Evolutionary conservation across 768 basidiomycete genomes (phyloP).

Genomic region (Dictyophora rubrovolvata): DNA sequence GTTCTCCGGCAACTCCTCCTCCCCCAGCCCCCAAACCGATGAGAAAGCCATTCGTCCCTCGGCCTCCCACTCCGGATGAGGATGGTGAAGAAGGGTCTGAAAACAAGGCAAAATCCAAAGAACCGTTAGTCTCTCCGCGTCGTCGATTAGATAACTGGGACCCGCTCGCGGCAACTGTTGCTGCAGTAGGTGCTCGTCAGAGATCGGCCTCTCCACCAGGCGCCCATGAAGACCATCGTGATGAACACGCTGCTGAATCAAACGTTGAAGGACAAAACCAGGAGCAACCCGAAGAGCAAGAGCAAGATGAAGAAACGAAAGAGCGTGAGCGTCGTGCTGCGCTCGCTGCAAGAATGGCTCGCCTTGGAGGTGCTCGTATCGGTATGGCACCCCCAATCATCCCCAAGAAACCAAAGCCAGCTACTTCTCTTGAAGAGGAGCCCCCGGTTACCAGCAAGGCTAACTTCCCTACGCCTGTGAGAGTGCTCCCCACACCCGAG

Average conservation of each 20-base stretch:
- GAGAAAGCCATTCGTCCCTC: slow-evolving; percentile 70
- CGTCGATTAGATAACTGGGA: background rate
- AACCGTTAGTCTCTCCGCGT: slow-evolving; percentile 4
- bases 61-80: slow-evolving; percentile 23
- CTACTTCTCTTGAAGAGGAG: background rate
- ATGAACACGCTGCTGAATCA: slow-evolving; percentile 9
- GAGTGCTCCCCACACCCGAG: background rate
- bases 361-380: slow-evolving; percentile 74
- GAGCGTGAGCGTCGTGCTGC: slow-evolving; percentile 74
- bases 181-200: background rate
- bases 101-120: slow-evolving; percentile 1
- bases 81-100: slow-evolving; percentile 11
- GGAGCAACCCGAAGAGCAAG: slow-evolving; percentile 9
- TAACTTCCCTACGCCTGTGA: background rate
- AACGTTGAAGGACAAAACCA: slow-evolving; percentile 34
- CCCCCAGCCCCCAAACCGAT: slow-evolving; percentile 56
- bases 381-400: slow-evolving; percentile 66
- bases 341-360: slow-evolving; percentile 88
- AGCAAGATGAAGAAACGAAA: slow-evolving; percentile 26
- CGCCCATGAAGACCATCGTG: background rate
- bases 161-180: background rate
- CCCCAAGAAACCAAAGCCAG: slow-evolving; percentile 30
- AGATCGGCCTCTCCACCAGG: background rate
- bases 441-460: background rate
- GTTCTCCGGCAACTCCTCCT: slow-evolving; percentile 33